Base-by-base conservation (phyloP, 1,284 basidiomycete species). In the Calocybe gambosa region DNA sequence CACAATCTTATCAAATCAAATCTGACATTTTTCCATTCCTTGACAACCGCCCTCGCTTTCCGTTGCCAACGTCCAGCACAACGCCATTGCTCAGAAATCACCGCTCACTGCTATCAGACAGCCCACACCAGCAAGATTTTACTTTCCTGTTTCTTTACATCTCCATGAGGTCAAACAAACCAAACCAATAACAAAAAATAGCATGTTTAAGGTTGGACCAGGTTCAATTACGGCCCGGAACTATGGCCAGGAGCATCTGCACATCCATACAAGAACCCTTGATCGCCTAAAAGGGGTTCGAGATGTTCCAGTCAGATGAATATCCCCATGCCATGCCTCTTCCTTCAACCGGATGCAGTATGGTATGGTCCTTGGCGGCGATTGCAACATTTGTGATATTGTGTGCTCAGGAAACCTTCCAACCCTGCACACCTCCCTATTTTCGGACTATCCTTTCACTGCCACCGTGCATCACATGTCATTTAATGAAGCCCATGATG, bases 401-500 rank as follows among this genome's bases (percentile, higher is more conserved):
- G 13, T 29, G 9, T n/a, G 31, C 31, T 34, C 31, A 15, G 6
- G 3, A 13, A 31, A n/a, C 26, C 33, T 13, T 25, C 10, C 37
- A 36, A 33, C 41, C 15, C 29, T 16, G 38, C 40, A 19, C 34
- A 39, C 31, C 31, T 29, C 46, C 41, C 47, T 51, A 35, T 41
- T 36, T 36, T 58, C 62, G 61, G 60, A 57, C 50, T 61, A 64
- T 59, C 56, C 55, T 54, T n/a, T 60, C 61, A 62, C 60, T 59
- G 61, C 62, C 55, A 54, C 55, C 50, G 28, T 43, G 43, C 43
- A 41, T 54, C 61, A 62, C 59, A 61, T 62, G 59, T 49, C 46
- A 41, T 43, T 44, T 7, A 54, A 46, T 36, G 41, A 46, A 34
- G 34, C 42, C 48, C 28, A 29, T 29, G 28, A 23, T 23, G 28